phyloP scores from a whole-genome alignment of 169 alveolate genomes.

The Eimeria sp. region DNA sequence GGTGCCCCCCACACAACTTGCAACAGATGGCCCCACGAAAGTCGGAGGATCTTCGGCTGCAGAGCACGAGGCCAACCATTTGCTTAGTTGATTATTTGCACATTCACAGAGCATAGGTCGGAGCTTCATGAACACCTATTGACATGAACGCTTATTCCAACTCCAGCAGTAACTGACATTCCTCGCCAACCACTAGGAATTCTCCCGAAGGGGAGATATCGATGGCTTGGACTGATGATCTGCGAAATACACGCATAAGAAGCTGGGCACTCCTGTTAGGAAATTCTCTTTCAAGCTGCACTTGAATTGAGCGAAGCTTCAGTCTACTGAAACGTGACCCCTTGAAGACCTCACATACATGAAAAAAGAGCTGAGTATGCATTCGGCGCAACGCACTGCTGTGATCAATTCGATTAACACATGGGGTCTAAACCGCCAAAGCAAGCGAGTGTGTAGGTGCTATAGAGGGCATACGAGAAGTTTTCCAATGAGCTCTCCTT shows the following conservation, averaged over 20 bases:
- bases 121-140: too few relatives aligned
- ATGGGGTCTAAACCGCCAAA: background rate
- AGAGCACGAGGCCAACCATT: background rate
- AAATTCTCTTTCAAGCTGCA: too few relatives aligned
- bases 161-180: conserved; percentile 5
- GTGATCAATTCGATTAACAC: background rate
- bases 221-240: conserved; percentile 52
- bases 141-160: too few relatives aligned
- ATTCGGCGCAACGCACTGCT: background rate
- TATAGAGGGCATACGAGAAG: background rate
- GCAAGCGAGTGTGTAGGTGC: background rate
- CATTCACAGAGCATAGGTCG: too few relatives aligned
- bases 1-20: background rate
- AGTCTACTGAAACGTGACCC: too few relatives aligned
- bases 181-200: conserved; percentile 66
- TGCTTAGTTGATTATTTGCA: too few relatives aligned
- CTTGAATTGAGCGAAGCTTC: too few relatives aligned
- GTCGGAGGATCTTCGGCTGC: background rate
- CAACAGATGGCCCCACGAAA: background rate
- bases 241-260: background rate
- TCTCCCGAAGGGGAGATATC: conserved; percentile 52
- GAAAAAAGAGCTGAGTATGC: background rate
- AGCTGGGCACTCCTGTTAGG: too few relatives aligned
- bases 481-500: conserved; percentile 17
- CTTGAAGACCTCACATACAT: too few relatives aligned